Base-by-base conservation (phyloP, 2,329 filamentous ascomycete species). In the Aspergillus fumigatiaffinis region DNA sequence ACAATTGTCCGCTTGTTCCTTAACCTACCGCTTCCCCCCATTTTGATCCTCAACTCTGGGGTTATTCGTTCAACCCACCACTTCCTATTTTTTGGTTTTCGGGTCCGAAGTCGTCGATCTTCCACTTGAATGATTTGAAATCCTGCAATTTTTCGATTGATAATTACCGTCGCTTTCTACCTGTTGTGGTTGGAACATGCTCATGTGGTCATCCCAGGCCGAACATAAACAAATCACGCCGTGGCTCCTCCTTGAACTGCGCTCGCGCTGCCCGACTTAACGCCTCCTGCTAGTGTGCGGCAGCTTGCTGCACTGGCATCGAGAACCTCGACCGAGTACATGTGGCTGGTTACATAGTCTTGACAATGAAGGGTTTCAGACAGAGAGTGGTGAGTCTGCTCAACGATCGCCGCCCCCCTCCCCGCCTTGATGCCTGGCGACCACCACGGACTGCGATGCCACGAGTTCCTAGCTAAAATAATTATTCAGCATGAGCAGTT, bases 351-450 rank as follows among this genome's bases (percentile, higher is more conserved):
- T 65, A 60, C 61, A 62, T 66, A 67, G 60, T 59, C 57, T 77
- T 77, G 78, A 89, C 84, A 79, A 97, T 97, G 93, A 97, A 96
- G 82, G 90, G 91, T 76, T 96, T 97, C 79, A 90, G 92, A 80
- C 91, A 96, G 83, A 91, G 90, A 89, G 92, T 97, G 83, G 92
- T 96, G 86, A 84, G 90, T 86, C 64, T 60, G 53, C 52, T 60
- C 50, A 48, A 50, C 56, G 53, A 55, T 53, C 48, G 54, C 48
- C 48, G 46, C 66, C 64, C 66, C 63, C 60, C 57, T 66, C 69
- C 68, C 60, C 55, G 59, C 44, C 17, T 49, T 52, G 56, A 49
- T 52, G 49, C 42, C 42, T 52, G 56, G 50, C 28, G 28, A 52
- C 54, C 41, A 54, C 53, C 52, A 32, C 56, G 55, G 17, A 46